A percentile compares a stretch with the other conserved stretches of the same genome.
phyloP scores from a whole-genome alignment of 345 rosid species.

The Boechera stricta region DNA sequence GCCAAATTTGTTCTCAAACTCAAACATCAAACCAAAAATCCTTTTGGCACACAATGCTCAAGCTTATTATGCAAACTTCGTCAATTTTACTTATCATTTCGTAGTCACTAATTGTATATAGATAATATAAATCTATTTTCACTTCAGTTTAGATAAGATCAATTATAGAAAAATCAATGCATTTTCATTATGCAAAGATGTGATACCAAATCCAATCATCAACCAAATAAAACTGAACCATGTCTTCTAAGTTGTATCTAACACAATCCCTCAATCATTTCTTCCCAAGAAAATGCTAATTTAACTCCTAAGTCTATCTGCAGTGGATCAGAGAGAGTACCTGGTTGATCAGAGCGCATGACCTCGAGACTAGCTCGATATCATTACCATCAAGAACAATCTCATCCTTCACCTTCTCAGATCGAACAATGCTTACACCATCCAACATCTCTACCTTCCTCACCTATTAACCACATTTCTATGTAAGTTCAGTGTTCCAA shows the following conservation, averaged over 20 bases:
- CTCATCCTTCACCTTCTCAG: slow-evolving; percentile 75
- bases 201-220: not conserved
- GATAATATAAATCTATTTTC: not conserved
- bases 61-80: not conserved
- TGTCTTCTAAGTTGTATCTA: not conserved
- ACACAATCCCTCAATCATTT: not conserved
- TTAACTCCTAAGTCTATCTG: not conserved
- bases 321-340: slow-evolving; percentile 17
- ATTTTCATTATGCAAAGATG: not conserved
- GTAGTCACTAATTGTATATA: not conserved
- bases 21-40: not conserved
- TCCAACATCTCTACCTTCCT: slow-evolving; percentile 69
- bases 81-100: not conserved
- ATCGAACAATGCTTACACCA: slow-evolving; percentile 60
- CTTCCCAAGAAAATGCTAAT: not conserved
- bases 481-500: not conserved
- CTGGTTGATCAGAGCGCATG: slow-evolving; percentile 69
- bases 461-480: slow-evolving; percentile 44
- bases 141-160: too few relatives aligned
- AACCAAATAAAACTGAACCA: not conserved
- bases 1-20: not conserved
- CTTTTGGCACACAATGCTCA: not conserved
- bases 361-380: slow-evolving; percentile 65
- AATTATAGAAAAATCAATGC: not conserved
- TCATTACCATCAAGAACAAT: slow-evolving; percentile 65